A percentile compares a stretch with the other conserved stretches of the same genome.
These are phyloP conservation scores for Candida smagusa DNA, from an alignment of 1,139 yeast species.

Conservation along the genomic window DNA sequence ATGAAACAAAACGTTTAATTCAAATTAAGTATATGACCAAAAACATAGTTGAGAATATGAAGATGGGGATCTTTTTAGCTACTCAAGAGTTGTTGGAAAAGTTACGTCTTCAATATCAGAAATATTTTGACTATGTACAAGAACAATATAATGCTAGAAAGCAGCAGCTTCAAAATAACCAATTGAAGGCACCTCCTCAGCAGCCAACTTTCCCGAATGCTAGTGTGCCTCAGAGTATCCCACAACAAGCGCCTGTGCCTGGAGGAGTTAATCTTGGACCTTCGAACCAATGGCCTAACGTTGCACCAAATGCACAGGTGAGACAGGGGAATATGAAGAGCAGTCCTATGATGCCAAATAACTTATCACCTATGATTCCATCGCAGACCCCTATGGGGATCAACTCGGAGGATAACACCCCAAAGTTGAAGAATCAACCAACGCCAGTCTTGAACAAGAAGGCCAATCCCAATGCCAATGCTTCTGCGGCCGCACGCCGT, in stretches of 20 bases:
- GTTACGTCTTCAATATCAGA: slow-evolving; percentile 67
- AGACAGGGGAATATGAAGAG: slow-evolving; percentile 13
- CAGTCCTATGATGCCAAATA: slow-evolving; percentile 25
- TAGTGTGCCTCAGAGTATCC: slow-evolving; percentile 2
- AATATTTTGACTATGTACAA: slow-evolving; percentile 71
- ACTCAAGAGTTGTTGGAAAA: slow-evolving; percentile 68
- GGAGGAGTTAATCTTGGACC: slow-evolving; percentile 16
- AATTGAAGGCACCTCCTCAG: slow-evolving; percentile 6
- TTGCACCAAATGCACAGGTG: slow-evolving; percentile 12
- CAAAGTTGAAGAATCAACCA: slow-evolving; percentile 9
- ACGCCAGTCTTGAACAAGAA: slow-evolving; percentile 1
- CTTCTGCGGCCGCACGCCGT: slow-evolving; percentile 20
- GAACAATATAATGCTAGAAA: slow-evolving; percentile 38
- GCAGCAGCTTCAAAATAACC: slow-evolving; percentile 21
- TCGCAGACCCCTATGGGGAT: slow-evolving; percentile 9
- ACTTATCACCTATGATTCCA: slow-evolving; percentile 18
- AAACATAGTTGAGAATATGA: slow-evolving; percentile 67
- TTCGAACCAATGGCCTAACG: slow-evolving; percentile 21
- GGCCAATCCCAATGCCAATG: neutral
- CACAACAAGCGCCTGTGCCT: slow-evolving; percentile 10
- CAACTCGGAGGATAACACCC: slow-evolving; percentile 3
- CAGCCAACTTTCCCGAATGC: neutral
- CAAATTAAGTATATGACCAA: slow-evolving; percentile 79
- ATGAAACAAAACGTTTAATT: slow-evolving; percentile 70
- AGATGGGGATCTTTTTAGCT: slow-evolving; percentile 61